These are phyloP conservation scores for Mortierella sp. DNA, from an alignment of 371 early-diverging fungal genomes.

Conservation along the genomic window DNA sequence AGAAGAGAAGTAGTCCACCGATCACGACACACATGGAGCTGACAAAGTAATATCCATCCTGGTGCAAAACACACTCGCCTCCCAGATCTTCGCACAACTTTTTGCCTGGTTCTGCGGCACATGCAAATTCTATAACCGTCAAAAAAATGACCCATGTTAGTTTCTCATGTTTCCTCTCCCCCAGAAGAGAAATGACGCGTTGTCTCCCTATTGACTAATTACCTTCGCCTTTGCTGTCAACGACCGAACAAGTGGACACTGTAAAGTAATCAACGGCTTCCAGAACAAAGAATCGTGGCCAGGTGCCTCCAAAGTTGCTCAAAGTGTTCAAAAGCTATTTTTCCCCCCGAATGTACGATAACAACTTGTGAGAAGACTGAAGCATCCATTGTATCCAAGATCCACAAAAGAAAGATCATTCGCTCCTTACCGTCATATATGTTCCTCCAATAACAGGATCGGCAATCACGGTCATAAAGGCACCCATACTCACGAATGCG, in stretches of 20 bases:
- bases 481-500: conserved; percentile 95
- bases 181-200: no score
- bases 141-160: not conserved
- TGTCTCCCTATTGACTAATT: no score
- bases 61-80: conserved; percentile 73
- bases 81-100: conserved; percentile 66
- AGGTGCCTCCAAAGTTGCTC: conserved; percentile 97
- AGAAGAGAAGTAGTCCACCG: conserved; percentile 66
- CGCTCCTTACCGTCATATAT: conserved; percentile 89
- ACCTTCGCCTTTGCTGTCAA: conserved; percentile 56
- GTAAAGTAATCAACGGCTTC: conserved; percentile 95
- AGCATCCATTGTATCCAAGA: no score
- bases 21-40: conserved; percentile 74
- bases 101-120: conserved; percentile 72
- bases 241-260: conserved; percentile 69
- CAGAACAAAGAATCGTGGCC: conserved; percentile 95
- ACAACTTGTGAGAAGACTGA: not conserved
- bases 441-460: conserved; percentile 98
- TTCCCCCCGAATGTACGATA: no score
- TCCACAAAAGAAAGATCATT: not conserved
- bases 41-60: conserved; percentile 91
- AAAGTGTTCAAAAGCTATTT: conserved; percentile 88
- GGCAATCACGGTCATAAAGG: conserved; percentile 93
- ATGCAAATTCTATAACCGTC: conserved; percentile 56
- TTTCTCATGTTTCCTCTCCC: no score